Evolutionary conservation across 176 grass and related monocot genomes (phyloP).

Genomic region (Luzula sylvatica): DNA sequence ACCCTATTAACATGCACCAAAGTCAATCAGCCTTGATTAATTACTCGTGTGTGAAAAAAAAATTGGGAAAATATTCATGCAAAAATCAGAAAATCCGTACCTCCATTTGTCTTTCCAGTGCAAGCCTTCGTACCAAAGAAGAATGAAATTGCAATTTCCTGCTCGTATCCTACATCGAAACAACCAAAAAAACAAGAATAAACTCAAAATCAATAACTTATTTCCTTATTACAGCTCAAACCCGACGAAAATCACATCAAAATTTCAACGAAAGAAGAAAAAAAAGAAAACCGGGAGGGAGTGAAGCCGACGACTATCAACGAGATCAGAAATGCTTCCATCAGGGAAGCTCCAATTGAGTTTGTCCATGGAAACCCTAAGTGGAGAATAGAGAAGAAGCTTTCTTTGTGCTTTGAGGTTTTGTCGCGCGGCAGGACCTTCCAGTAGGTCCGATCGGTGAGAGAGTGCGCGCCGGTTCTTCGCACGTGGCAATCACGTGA

Average conservation of each 20-base stretch:
- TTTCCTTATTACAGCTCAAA: too few species aligned
- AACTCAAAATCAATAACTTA: too few species aligned
- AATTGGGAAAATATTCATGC: too few species aligned
- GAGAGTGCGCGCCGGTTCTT: not conserved
- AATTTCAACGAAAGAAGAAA: not conserved
- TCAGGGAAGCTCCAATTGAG: constrained; percentile 51
- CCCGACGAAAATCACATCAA: not conserved
- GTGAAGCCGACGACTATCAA: constrained; percentile 40
- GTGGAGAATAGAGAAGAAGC: not conserved
- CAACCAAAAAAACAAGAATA: not conserved
- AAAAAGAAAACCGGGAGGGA: constrained; percentile 9
- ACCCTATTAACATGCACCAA: constrained; percentile 34
- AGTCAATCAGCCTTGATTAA: not conserved
- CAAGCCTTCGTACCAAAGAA: constrained; percentile 71
- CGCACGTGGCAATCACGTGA: constrained; percentile 3
- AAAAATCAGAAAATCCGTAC: constrained; percentile 16
- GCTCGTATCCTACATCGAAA: constrained; percentile 42
- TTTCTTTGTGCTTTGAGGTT: not conserved
- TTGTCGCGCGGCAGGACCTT: not conserved
- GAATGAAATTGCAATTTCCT: constrained; percentile 70
- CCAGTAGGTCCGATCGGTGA: not conserved
- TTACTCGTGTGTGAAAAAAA: not conserved
- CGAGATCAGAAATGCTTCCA: constrained; percentile 45
- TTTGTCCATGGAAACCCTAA: constrained; percentile 33
- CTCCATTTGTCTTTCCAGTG: constrained; percentile 77